Conservation (phyloP, 1,284 basidiomycete species). For the Tilletiaria anomala region DNA sequence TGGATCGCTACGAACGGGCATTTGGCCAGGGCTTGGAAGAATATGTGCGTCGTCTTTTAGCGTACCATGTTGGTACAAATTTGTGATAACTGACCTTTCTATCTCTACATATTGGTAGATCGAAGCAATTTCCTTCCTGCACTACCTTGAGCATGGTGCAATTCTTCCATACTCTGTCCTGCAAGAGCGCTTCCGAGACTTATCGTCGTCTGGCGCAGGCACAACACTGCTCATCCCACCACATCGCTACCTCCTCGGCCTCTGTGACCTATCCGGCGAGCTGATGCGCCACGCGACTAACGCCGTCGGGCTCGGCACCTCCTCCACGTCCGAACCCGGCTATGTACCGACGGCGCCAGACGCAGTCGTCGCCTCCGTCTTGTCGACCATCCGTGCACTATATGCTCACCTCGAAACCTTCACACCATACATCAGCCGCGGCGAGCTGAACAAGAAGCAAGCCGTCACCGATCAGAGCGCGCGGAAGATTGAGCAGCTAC, state of each 20-base stretch:
- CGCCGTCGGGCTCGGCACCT: slow-evolving; percentile 13
- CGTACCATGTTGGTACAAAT: too few species aligned
- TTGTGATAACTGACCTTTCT: too few species aligned
- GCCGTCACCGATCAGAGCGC: slow-evolving; percentile 67
- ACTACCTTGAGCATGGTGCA: slow-evolving; percentile 61
- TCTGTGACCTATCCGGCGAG: slow-evolving; percentile 88
- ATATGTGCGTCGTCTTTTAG: slow-evolving; percentile 23
- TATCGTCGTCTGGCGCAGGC: background rate
- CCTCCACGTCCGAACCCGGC: background rate
- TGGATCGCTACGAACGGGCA: slow-evolving; percentile 21
- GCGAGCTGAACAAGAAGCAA: slow-evolving; percentile 74
- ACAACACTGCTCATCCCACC: slow-evolving; percentile 40
- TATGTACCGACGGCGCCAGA: background rate
- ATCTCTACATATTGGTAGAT: slow-evolving; percentile 53
- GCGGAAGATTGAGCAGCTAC: slow-evolving; percentile 74
- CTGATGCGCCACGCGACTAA: slow-evolving; percentile 79
- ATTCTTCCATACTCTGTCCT: slow-evolving; percentile 45
- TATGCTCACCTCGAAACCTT: slow-evolving; percentile 61
- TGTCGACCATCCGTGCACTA: background rate
- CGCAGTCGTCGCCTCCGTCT: background rate
- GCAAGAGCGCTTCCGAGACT: background rate
- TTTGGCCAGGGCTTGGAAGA: slow-evolving; percentile 40
- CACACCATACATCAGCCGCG: slow-evolving; percentile 48
- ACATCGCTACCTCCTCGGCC: slow-evolving; percentile 76
- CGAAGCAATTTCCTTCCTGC: slow-evolving; percentile 74